Conservation (phyloP, 371 early-diverging fungal genomes). For the Zychaea mexicana region DNA sequence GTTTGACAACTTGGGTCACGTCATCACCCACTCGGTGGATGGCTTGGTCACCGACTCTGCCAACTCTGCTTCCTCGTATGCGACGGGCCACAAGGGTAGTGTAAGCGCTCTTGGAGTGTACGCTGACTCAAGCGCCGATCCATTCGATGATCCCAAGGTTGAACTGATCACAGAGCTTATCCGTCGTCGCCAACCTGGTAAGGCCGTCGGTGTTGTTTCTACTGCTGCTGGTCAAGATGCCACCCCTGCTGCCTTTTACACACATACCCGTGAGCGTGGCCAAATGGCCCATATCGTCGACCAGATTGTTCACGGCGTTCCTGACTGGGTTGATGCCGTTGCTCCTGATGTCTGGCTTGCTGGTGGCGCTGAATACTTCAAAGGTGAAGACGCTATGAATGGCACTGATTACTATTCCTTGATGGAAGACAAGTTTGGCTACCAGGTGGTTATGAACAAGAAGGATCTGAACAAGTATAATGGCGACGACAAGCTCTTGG, state of each 20-base stretch:
- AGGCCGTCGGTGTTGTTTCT: slow-evolving; percentile 73
- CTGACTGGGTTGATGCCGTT: slow-evolving; percentile 40
- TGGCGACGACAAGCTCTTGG: slow-evolving; percentile 61
- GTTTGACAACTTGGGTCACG: slow-evolving; percentile 67
- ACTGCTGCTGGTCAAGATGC: slow-evolving; percentile 73
- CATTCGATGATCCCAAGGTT: slow-evolving; percentile 65
- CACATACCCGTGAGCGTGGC: slow-evolving; percentile 63
- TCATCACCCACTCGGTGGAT: slow-evolving; percentile 74
- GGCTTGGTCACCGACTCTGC: slow-evolving; percentile 77
- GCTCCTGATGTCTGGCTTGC: slow-evolving; percentile 73
- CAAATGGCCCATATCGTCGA: slow-evolving; percentile 61
- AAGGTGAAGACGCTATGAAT: slow-evolving; percentile 51
- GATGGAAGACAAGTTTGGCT: slow-evolving; percentile 53
- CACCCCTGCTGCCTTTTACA: slow-evolving; percentile 71
- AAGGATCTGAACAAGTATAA: slow-evolving; percentile 52
- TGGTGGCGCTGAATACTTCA: slow-evolving; percentile 67
- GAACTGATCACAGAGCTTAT: slow-evolving; percentile 71
- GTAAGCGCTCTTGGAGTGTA: slow-evolving; percentile 70
- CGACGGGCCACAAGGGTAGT: slow-evolving; percentile 68
- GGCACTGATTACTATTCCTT: slow-evolving; percentile 57
- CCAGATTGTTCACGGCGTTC: slow-evolving; percentile 64
- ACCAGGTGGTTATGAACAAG: slow-evolving; percentile 61
- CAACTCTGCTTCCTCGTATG: slow-evolving; percentile 74
- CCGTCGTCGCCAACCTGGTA: slow-evolving; percentile 70
- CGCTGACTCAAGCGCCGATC: slow-evolving; percentile 53